These are phyloP conservation scores for Capsella bursapastoris DNA, from an alignment of 345 rosid genomes.

Conservation along the genomic window DNA sequence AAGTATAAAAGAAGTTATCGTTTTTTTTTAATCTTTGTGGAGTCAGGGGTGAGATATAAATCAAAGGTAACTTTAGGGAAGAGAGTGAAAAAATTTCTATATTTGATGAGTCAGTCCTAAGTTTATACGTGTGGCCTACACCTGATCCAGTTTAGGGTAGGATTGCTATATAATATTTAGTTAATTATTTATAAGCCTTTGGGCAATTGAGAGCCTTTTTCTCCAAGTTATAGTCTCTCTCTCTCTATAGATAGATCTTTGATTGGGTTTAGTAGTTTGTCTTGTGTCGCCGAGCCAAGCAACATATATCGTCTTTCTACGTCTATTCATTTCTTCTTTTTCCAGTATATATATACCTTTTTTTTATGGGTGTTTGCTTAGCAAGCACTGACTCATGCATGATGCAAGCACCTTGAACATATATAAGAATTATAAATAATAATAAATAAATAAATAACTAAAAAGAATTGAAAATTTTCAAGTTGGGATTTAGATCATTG, in stretches of 20 bases:
- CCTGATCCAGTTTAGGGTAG: slow-evolving; percentile 38
- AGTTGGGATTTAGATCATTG: slow-evolving; percentile 6
- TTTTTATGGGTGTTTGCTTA: slow-evolving; percentile 65
- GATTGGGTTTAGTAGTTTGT: slow-evolving; percentile 58
- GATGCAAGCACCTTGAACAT: slow-evolving; percentile 64
- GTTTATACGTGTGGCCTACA: slow-evolving; percentile 35
- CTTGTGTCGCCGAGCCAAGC: slow-evolving; percentile 56
- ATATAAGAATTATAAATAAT: neutral
- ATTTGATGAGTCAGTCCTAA: slow-evolving; percentile 19
- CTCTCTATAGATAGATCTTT: slow-evolving; percentile 33
- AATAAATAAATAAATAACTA: neutral
- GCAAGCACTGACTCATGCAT: slow-evolving; percentile 70
- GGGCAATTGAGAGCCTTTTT: slow-evolving; percentile 46
- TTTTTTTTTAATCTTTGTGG: neutral
- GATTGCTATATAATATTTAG: slow-evolving; percentile 18
- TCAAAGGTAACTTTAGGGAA: neutral
- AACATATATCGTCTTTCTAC: slow-evolving; percentile 38
- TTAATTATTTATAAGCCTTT: slow-evolving; percentile 18
- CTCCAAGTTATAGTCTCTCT: slow-evolving; percentile 38
- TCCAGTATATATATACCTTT: neutral
- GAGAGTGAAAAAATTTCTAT: neutral
- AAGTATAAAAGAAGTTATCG: neutral
- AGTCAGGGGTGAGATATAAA: neutral
- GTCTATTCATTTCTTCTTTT: slow-evolving; percentile 13
- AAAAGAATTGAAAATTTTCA: neutral